Base-by-base conservation (phyloP, 2,329 filamentous ascomycete species). In the Mycocentrospora acerina region DNA sequence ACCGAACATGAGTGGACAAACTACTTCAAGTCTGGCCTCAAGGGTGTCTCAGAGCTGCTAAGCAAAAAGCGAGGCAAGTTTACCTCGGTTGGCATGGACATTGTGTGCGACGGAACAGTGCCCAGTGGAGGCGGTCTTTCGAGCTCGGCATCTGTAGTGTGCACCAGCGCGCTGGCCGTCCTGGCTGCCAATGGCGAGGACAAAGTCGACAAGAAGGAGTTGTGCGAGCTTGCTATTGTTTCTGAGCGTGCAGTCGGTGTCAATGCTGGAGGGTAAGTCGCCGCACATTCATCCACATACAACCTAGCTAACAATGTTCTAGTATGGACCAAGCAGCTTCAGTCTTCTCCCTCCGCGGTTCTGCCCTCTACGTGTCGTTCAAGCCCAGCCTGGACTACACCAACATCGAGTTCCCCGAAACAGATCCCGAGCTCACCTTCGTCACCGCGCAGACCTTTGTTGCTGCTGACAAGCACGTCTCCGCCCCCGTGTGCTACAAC, bases 311-410 rank as follows among this genome's bases (percentile, higher is more conserved):
- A 69, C 48, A 19, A 14, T 14, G 25, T 24, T 39, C 44, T 46
- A 89, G 90, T 39, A 97, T 98, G 93, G 93, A 98, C 62, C 93
- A 98, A 72, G 85, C 90, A 11, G 93, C 93, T 24, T 97, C 91
- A 0, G 91, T 98, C 48, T 93, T 98, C 70, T 91, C 90, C 0
- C 79, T 88, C 57, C 83, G 84, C 51, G 90, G 88, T 34, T 88
- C 86, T 26, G 90, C 93, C 8, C 80, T 96, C 29, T 90, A 94
- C 63, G 91, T 96, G 43, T 87, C 85, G 8, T 98, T 98, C 72
- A 82, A 82, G 48, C 93, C 93, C 3, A 76, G 74, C 13, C 83
- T 98, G 35, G 77, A 79, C 16, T 89, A 86, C 22, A 79, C 82
- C 37, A 85, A 90, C 30, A 83, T 97, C 44, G 79, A 83, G 27